Conservation (phyloP, 2,329 filamentous ascomycete species). For the Trichoderma semiorbis region DNA sequence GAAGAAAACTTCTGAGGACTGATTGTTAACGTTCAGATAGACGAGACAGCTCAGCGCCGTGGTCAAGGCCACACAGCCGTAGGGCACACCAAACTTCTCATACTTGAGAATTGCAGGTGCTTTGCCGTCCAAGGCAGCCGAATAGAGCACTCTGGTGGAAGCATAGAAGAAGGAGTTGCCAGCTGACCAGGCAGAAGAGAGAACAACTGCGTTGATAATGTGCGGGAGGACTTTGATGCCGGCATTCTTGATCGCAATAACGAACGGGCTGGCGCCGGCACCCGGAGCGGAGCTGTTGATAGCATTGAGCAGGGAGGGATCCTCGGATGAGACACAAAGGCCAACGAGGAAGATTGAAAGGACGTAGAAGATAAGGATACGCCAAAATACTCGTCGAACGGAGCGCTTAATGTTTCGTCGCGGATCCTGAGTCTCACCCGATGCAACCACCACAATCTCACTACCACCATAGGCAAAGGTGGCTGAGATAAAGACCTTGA, state of each 20-base stretch:
- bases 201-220: conserved; percentile 57
- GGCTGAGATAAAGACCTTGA: conserved; percentile 45
- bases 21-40: conserved; percentile 58
- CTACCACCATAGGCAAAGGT: conserved; percentile 48
- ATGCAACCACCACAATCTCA: conserved; percentile 36
- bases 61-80: conserved; percentile 29
- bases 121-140: conserved; percentile 41
- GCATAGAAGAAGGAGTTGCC: conserved; percentile 56
- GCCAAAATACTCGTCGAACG: conserved; percentile 33
- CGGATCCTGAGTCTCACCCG: conserved; percentile 36
- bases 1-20: conserved; percentile 57
- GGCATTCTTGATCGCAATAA: conserved; percentile 51
- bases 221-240: conserved; percentile 44
- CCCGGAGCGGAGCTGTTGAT: conserved; percentile 40
- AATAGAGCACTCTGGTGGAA: conserved; percentile 47
- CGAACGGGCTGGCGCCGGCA: conserved; percentile 51
- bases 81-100: conserved; percentile 31
- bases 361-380: conserved; percentile 37
- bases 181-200: conserved; percentile 57
- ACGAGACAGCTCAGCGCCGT: conserved; percentile 60
- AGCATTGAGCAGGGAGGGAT: conserved; percentile 44
- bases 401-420: conserved; percentile 36
- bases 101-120: conserved; percentile 38
- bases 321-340: conserved; percentile 36
- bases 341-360: conserved; percentile 38